Evolutionary conservation across 495 filamentous ascomycete species (phyloP).

Genomic region (Xylaria grammica): DNA sequence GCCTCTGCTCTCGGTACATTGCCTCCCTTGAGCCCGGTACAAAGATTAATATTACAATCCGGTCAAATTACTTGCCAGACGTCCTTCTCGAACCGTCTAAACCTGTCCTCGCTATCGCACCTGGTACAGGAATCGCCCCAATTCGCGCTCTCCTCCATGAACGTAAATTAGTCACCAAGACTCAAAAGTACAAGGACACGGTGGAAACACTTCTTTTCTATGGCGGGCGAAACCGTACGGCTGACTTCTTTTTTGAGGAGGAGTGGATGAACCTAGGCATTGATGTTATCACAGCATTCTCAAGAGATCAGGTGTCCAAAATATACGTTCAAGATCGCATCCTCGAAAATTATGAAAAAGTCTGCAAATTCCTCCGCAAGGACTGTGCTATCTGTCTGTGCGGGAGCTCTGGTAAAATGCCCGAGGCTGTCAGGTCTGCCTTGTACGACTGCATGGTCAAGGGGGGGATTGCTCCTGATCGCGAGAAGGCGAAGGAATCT

Average conservation of each 20-base stretch:
- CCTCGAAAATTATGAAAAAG: conserved; percentile 58
- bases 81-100: conserved; percentile 13
- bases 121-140: conserved; percentile 91
- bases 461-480: conserved; percentile 29
- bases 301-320: conserved; percentile 68
- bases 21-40: conserved; percentile 64
- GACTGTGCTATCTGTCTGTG: conserved; percentile 67
- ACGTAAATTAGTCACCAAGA: not conserved
- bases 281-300: conserved; percentile 79
- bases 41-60: conserved; percentile 61
- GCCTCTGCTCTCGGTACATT: conserved; percentile 89
- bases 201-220: conserved; percentile 67
- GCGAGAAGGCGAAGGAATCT: conserved; percentile 37
- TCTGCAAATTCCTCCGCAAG: conserved; percentile 61
- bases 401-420: conserved; percentile 86
- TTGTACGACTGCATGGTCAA: conserved; percentile 70
- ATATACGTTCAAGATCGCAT: conserved; percentile 90
- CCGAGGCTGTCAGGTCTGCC: conserved; percentile 81
- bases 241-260: conserved; percentile 79
- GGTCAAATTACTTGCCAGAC: conserved; percentile 21
- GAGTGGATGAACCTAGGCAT: conserved; percentile 66
- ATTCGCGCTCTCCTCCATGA: conserved; percentile 66
- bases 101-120: conserved; percentile 80
- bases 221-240: conserved; percentile 72
- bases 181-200: conserved; percentile 61